Base-by-base conservation (phyloP, 495 filamentous ascomycete species). In the Hypoxylon subgilvum region DNA sequence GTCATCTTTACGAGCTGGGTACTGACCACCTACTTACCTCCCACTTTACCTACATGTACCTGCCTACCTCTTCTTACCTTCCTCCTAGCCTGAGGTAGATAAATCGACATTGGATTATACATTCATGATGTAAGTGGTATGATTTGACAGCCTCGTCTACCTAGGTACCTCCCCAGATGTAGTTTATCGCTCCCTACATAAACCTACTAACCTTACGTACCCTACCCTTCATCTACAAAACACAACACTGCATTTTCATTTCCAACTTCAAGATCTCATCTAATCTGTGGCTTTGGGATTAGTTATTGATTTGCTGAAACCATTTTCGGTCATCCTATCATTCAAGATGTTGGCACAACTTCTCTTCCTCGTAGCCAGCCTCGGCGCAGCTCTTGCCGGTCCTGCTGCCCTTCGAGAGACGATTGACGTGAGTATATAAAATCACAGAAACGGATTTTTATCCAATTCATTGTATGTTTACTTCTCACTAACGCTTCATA, bases 321-420 rank as follows among this genome's bases (percentile, higher is more conserved):
- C 5, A 39, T 43, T 16, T 18, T 8, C 13, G 42, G 18, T 36
- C 19, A 16, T 23, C 43, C 43, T 28, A 42, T 49, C 18, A 18
- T 57, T 39, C 47, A 45, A 43, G 6, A 58, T 58, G 54, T 16
- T 19, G 9, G 36, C 38, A 6, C 3, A 32, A 28, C 31, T 58
- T 39, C 27, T 57, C 25, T 50, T 21, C n/a, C 44, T 28, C 14
- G 12, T 57, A 7, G 30, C 44, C 10, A 34, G 42, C 43, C 40
- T 58, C 31, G 19, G 27, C 22, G 44, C 23, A 19, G 36, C 34
- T 46, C 31, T 45, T 14, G 61, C 61, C 12, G 50, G 54, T 19
- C 61, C 54, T 14, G 49, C 58, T 6, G 42, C 48, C 2, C 23
- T 10, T 53, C 61, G 49, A 41, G 52, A 59, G 18, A 30, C 32